phyloP scores from a whole-genome alignment of 306 rosid species.

The Cicer cuneatum region DNA sequence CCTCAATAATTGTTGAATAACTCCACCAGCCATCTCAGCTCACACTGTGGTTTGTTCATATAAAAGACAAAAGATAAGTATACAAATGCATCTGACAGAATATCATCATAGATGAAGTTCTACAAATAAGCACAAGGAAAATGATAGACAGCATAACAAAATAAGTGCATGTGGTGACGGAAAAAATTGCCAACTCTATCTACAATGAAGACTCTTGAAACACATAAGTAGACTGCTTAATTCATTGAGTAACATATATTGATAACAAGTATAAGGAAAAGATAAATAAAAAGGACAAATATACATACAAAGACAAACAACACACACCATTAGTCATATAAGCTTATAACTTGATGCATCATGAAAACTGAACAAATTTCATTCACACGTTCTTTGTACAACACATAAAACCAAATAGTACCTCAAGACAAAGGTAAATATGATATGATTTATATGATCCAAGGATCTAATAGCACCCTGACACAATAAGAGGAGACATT shows the following conservation, averaged over 20 bases:
- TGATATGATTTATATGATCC: neutral
- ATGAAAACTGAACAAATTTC: neutral
- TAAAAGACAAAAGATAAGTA: constrained; percentile 5
- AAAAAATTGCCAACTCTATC: neutral
- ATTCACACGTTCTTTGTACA: constrained; percentile 5
- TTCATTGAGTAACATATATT: neutral
- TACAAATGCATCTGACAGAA: constrained; percentile 3
- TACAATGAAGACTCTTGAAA: neutral
- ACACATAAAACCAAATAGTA: neutral
- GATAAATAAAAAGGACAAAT: constrained; percentile 1
- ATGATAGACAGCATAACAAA: constrained; percentile 5
- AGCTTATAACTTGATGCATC: neutral
- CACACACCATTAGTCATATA: neutral
- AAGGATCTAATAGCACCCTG: neutral
- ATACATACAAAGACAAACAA: neutral
- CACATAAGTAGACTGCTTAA: neutral
- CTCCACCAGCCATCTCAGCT: constrained; percentile 86
- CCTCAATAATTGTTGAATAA: constrained; percentile 71
- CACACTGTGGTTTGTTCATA: constrained; percentile 48
- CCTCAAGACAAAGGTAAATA: neutral
- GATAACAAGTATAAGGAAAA: constrained; percentile 10
- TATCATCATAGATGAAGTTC: neutral
- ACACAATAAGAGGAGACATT: neutral
- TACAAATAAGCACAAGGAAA: constrained; percentile 1
- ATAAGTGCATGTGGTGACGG: neutral